Evolutionary conservation across 495 filamentous ascomycete species (phyloP).

Genomic region (Podospora conica): DNA sequence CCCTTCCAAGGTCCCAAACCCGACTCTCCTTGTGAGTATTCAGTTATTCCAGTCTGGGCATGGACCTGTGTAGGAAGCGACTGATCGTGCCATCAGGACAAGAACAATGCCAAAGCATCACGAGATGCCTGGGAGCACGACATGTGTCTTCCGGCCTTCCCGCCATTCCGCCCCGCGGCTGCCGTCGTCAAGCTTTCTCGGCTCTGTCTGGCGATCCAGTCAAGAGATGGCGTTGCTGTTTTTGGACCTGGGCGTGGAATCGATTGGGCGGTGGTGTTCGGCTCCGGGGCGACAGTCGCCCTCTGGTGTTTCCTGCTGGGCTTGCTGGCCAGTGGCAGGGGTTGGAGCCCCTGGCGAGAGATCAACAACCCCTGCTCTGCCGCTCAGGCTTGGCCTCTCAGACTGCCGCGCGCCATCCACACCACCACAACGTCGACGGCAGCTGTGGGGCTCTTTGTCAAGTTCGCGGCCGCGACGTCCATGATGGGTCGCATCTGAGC

Average conservation of each 20-base stretch:
- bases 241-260: conserved; percentile 14
- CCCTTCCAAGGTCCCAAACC: background rate
- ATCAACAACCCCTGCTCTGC: conserved; percentile 9
- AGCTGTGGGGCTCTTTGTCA: conserved; percentile 1
- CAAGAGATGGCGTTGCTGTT: background rate
- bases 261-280: conserved; percentile 20
- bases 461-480: background rate
- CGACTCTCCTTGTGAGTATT: background rate
- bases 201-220: background rate
- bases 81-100: background rate
- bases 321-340: conserved; percentile 12
- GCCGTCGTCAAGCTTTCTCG: background rate
- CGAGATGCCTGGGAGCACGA: background rate
- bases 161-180: background rate
- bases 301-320: background rate
- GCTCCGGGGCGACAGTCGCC: background rate
- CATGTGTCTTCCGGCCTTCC: background rate
- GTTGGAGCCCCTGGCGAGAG: background rate
- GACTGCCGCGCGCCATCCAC: conserved; percentile 15
- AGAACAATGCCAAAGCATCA: background rate
- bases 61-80: background rate
- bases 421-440: conserved; percentile 1
- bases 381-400: conserved; percentile 6
- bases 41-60: background rate
- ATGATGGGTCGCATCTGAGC: conserved; percentile 5